These are phyloP conservation scores for Silene noctiflora DNA, from an alignment of 179 eudicot genomes.

Conservation along the genomic window DNA sequence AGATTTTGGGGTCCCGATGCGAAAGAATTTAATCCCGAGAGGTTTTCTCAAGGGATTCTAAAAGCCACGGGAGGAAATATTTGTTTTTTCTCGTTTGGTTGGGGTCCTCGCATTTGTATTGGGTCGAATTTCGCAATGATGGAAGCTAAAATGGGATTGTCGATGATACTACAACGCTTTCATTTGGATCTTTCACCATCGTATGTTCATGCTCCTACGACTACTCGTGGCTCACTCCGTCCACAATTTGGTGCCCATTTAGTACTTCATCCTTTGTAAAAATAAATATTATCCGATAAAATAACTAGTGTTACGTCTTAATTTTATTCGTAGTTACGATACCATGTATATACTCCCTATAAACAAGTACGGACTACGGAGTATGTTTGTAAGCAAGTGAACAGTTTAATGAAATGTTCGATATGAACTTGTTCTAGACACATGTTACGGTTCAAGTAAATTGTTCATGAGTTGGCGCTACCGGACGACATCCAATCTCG, in stretches of 20 bases:
- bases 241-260: constrained; percentile 39
- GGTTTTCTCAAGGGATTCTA: constrained; percentile 16
- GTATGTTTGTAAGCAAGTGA: no score
- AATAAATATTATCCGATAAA: no score
- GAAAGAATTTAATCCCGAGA: constrained; percentile 29
- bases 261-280: no score
- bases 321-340: no score
- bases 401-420: no score
- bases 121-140: constrained; percentile 22
- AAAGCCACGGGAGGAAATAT: constrained; percentile 18
- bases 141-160: constrained; percentile 25
- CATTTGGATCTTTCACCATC: constrained; percentile 15
- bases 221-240: constrained; percentile 14
- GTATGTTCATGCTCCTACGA: constrained; percentile 22
- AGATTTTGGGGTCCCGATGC: constrained; percentile 40
- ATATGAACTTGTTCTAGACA: no score
- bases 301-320: no score
- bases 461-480: no score
- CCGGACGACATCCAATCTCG: no score
- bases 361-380: no score
- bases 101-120: constrained; percentile 27
- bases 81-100: constrained; percentile 22
- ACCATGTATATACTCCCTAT: no score
- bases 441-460: no score
- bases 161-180: constrained; percentile 27